These are phyloP conservation scores for Botrytis tulipae DNA, from an alignment of 2,329 filamentous ascomycete species.

Conservation along the genomic window DNA sequence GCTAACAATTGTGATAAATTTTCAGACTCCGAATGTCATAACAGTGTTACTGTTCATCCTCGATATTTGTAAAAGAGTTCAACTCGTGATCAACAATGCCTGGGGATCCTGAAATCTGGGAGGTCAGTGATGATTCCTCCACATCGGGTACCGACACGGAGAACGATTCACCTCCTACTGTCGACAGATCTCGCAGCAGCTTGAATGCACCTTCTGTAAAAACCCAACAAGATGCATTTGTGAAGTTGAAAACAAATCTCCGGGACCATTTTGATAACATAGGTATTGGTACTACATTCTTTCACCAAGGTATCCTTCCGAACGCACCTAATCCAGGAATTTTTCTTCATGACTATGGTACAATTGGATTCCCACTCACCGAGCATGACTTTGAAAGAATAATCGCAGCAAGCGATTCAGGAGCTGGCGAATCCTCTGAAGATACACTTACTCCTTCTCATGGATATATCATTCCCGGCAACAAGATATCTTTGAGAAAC, in stretches of 20 bases:
- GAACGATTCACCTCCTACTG: neutral
- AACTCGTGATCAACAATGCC: neutral
- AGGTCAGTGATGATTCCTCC: slow-evolving; percentile 5
- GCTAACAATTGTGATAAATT: neutral
- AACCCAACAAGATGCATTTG: neutral
- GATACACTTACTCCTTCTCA: neutral
- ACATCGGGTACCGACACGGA: neutral
- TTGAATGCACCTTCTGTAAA: neutral
- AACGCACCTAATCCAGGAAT: neutral
- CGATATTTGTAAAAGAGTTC: neutral
- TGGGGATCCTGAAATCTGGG: neutral
- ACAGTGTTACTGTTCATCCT: neutral
- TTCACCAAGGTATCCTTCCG: neutral
- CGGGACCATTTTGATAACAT: neutral
- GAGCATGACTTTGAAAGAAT: neutral
- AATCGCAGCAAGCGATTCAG: neutral
- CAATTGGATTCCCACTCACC: neutral
- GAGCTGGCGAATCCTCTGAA: neutral
- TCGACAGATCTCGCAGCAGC: neutral
- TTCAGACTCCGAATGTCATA: neutral
- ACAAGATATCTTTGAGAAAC: neutral
- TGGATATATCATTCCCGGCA: neutral
- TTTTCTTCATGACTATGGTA: neutral
- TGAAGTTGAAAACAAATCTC: neutral
- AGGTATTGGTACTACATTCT: neutral